phyloP scores from a whole-genome alignment of 371 early-diverging fungal genomes.

The Syncephalastrum racemosum region DNA sequence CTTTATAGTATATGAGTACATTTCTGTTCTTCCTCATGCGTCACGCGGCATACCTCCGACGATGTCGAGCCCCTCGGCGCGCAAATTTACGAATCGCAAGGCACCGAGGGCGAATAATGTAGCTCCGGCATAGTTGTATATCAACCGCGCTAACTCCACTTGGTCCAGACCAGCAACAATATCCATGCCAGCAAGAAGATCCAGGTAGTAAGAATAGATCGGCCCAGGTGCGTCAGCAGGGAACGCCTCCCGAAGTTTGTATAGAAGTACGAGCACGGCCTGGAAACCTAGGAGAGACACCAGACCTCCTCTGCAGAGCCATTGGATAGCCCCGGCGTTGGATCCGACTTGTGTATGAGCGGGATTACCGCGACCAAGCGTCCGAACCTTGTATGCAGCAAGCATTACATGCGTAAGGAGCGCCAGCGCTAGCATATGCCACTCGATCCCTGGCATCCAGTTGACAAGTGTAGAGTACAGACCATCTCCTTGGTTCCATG shows the following conservation, averaged over 20 bases:
- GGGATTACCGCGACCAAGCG: no score
- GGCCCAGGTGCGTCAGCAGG: no score
- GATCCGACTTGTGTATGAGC: no score
- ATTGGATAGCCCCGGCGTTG: no score
- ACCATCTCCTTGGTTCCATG: conserved; percentile 1
- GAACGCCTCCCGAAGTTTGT: conserved; percentile 20
- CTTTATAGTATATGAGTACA: no score
- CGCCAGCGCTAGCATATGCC: conserved; percentile 21
- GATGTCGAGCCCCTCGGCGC: conserved; percentile 8
- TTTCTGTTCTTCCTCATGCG: neutral
- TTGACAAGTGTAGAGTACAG: no score
- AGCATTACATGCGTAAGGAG: conserved; percentile 14
- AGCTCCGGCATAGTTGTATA: conserved; percentile 40
- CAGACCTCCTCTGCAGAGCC: no score
- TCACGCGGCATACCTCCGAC: no score
- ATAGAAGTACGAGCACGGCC: conserved; percentile 13
- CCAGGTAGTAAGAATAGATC: no score
- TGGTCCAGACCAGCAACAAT: conserved; percentile 27
- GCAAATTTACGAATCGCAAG: conserved; percentile 31
- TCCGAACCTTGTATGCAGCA: conserved; percentile 9
- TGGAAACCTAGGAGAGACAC: no score
- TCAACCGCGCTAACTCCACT: conserved; percentile 35
- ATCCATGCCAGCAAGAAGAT: conserved; percentile 3
- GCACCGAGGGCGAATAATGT: conserved; percentile 28
- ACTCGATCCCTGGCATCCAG: neutral